Base-by-base conservation (phyloP, 257 asterid species). In the Ajuga chamaepitys region DNA sequence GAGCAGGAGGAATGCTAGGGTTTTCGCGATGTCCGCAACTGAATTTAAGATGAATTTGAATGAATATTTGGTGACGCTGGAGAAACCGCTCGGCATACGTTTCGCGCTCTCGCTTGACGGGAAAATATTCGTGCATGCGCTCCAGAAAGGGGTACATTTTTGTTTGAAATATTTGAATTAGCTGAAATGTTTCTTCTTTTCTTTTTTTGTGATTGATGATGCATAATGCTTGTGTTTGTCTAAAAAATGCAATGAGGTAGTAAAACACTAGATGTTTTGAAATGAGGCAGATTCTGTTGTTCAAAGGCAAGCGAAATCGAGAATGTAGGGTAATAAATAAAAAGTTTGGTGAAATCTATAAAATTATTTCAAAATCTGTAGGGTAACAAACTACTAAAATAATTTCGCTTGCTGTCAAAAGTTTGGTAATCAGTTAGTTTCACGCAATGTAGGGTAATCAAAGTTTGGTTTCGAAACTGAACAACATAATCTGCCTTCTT, bases 61-160 rank as follows among this genome's bases (percentile, higher is more conserved):
- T 48, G 95, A 86, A 75, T 89, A 93, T 67, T 71, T 93, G 95
- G 96, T 93, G 72, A 85, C 86, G 60, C 88, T 93, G 46, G 89
- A 87, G 62, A 93, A 80, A 59, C 99, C 99, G 0, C 88, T 93
- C 21, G 99, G 99, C 25, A 86, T 89, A 58, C 95, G 95, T 21
- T 93, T 89, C 67, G 99, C 96, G 0, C 78, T 89, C 14, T 84
- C 99, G 6, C 73, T 79, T 38, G 97, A 93, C 20, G 99, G 99
- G 5, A 89, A 81, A 59, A 64, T 93, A 57, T 86, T 87, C 59
- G 97, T 93, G 50, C 95, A 87, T 70, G 93, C 97, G 55, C 95
- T 93, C 62, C 89, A 75, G 66, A 93, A 89, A 80, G 99, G 97
- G 95, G 99, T 93, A 71, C 45, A 57, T 17, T 42, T 37, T 8